A percentile compares a stretch with the other conserved stretches of the same genome.
Conservation (phyloP, 2,329 filamentous ascomycete genomes). For the Metarhizium brunneum region DNA sequence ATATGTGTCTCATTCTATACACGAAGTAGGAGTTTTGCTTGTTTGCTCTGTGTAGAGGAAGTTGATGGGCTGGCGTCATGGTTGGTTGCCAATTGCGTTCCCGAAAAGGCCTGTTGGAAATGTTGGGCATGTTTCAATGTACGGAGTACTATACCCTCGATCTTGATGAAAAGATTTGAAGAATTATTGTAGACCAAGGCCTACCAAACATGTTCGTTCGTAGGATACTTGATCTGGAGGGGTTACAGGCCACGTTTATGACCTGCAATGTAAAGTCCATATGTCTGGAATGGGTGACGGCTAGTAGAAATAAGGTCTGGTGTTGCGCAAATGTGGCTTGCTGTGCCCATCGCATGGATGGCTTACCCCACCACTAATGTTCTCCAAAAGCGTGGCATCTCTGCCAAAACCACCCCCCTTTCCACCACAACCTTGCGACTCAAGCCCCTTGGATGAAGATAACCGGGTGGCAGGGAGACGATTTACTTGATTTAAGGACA, state of each 20-base stretch:
- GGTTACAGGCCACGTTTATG: too few species aligned
- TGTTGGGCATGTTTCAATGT: not conserved
- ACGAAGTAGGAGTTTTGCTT: not conserved
- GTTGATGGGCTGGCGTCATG: not conserved
- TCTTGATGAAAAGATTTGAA: too few species aligned
- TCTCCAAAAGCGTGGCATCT: not conserved
- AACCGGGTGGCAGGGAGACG: not conserved
- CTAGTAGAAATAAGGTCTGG: not conserved
- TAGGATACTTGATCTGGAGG: too few species aligned
- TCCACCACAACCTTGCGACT: not conserved
- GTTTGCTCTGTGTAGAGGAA: not conserved
- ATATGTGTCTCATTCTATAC: not conserved
- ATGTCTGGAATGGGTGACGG: not conserved
- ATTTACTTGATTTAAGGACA: not conserved
- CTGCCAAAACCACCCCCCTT: not conserved
- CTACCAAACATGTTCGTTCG: too few species aligned
- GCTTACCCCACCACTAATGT: not conserved
- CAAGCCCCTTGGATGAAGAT: not conserved
- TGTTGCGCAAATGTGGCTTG: not conserved
- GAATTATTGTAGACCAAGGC: too few species aligned
- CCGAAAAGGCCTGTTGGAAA: not conserved
- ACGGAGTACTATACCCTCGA: not conserved
- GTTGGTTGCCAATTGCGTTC: not conserved
- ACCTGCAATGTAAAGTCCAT: too few species aligned
- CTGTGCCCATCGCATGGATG: not conserved